Conservation (phyloP, 2,329 filamentous ascomycete species). For the Salinomyces thailandicus region DNA sequence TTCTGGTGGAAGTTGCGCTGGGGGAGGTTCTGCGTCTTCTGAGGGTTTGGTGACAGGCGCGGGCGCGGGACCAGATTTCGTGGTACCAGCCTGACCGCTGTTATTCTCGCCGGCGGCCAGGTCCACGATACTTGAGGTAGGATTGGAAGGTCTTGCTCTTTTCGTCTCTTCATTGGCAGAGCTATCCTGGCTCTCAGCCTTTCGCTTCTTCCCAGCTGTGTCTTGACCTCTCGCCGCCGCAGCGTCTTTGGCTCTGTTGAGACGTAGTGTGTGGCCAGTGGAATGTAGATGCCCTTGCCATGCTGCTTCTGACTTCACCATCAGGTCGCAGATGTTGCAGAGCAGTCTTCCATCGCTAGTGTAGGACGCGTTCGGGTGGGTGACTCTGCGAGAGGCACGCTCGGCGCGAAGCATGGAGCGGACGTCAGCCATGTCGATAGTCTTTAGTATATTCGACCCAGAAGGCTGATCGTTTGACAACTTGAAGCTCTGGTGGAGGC, state of each 20-base stretch:
- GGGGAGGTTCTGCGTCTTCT: background rate
- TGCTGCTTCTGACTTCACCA: constrained; percentile 53
- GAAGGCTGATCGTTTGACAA: no score
- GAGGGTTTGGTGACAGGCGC: background rate
- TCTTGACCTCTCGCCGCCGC: constrained; percentile 3
- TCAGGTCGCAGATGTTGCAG: constrained; percentile 56
- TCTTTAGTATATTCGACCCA: no score
- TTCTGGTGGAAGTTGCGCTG: no score
- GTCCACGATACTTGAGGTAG: no score
- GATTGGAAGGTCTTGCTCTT: constrained; percentile 13
- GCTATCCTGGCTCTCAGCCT: constrained; percentile 27
- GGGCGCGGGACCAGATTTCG: background rate
- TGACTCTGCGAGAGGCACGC: constrained; percentile 61
- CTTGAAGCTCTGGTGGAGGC: no score
- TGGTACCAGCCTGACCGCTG: background rate
- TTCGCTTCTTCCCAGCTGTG: constrained; percentile 42
- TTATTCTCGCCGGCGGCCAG: background rate
- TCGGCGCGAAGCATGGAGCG: constrained; percentile 70
- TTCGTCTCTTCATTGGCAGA: constrained; percentile 11
- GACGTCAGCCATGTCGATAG: constrained; percentile 52
- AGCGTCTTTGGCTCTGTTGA: constrained; percentile 15
- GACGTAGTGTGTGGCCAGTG: constrained; percentile 34
- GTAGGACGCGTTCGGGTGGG: constrained; percentile 59
- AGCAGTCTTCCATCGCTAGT: constrained; percentile 56
- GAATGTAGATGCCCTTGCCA: constrained; percentile 56